A percentile compares a stretch with the other conserved stretches of the same genome.
phyloP scores from a whole-genome alignment of 345 rosid species.

The Syzygium jambos region DNA sequence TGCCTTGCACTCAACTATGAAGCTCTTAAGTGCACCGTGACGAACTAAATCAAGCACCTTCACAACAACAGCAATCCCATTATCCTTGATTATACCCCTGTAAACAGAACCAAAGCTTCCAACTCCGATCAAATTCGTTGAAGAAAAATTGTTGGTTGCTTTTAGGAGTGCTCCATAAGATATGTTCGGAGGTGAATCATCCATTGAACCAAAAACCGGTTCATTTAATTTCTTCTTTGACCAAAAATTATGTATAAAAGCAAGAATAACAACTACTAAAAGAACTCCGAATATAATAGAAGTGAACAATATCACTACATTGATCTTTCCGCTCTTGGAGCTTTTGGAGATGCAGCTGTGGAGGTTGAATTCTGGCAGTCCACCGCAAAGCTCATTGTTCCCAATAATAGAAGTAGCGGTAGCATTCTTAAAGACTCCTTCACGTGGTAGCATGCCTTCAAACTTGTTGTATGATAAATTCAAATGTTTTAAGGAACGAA shows the following conservation, averaged over 20 bases:
- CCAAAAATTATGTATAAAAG: neutral
- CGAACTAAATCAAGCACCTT: neutral
- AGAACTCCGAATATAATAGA: neutral
- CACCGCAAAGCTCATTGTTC: neutral
- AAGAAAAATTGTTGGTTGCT: neutral
- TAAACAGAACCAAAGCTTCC: neutral
- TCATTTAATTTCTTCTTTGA: neutral
- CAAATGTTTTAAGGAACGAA: neutral
- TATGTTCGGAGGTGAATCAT: fast-evolving
- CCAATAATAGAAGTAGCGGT: neutral
- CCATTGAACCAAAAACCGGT: fast-evolving
- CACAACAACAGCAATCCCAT: fast-evolving
- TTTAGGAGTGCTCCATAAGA: neutral
- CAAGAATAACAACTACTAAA: too few relatives aligned
- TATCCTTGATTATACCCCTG: fast-evolving
- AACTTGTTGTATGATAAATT: too few relatives aligned
- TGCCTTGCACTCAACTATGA: neutral
- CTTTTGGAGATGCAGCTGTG: neutral
- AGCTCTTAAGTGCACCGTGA: neutral
- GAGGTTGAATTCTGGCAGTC: neutral
- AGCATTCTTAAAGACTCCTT: neutral
- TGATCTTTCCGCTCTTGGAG: neutral
- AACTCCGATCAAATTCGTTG: neutral
- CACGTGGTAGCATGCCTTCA: neutral
- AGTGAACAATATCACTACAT: neutral